Percentiles rank a stretch among this genome's conserved stretches.
Evolutionary conservation across 108 stramenopile species (phyloP).

Genomic region (Cyclostephanos tholiformis): DNA sequence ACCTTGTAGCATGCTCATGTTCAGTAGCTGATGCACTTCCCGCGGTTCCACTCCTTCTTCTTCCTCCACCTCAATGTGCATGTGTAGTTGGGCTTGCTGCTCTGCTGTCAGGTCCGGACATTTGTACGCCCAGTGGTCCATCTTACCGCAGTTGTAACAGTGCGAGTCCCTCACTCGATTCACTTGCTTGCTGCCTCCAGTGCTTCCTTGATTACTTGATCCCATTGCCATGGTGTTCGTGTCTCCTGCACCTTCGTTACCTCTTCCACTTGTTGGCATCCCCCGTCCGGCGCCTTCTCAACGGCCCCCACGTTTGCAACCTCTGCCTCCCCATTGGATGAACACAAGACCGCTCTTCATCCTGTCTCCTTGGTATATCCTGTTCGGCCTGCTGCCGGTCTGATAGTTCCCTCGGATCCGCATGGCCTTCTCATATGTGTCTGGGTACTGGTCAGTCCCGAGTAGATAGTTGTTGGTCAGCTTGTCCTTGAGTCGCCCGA

Average conservation of each 20-base stretch:
- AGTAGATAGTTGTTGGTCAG: constrained; percentile 10
- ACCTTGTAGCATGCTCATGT: not conserved
- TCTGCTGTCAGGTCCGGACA: not conserved
- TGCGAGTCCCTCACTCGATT: not conserved
- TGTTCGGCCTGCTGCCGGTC: not conserved
- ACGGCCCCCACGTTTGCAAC: not conserved
- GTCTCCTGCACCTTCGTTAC: not conserved
- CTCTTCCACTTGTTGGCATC: not conserved
- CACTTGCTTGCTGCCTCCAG: not conserved
- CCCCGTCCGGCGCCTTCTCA: not conserved
- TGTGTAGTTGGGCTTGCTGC: not conserved
- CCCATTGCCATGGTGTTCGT: not conserved
- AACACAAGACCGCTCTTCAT: constrained; percentile 14
- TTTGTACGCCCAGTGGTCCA: not conserved
- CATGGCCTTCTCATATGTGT: constrained; percentile 4
- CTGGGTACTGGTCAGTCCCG: constrained; percentile 16
- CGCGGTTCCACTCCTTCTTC: not conserved
- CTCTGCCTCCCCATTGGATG: constrained; percentile 9
- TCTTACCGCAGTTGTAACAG: not conserved
- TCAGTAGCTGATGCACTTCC: not conserved
- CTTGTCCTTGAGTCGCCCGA: constrained; percentile 1
- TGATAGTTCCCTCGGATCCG: not conserved
- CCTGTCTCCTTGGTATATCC: not conserved
- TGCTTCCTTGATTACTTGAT: too few relatives aligned
- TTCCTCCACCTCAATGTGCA: not conserved